Percentiles rank a stretch among this genome's conserved stretches.
These are phyloP conservation scores for Paecilomyces sp. DNA, from an alignment of 2,329 filamentous ascomycete genomes.

Conservation along the genomic window DNA sequence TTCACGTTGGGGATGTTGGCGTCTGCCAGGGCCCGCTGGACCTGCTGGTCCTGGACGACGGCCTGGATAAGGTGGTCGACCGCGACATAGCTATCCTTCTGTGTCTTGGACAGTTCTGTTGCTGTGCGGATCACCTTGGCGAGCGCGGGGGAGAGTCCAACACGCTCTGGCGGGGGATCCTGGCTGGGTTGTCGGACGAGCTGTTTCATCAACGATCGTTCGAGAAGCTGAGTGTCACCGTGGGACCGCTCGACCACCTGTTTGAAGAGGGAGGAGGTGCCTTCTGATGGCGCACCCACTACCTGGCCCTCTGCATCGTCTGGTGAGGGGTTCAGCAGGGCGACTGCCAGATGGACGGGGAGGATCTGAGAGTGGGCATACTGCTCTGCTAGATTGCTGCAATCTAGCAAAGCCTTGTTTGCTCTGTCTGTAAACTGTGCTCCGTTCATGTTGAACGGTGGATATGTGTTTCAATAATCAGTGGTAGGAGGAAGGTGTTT, in stretches of 20 bases:
- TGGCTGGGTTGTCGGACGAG: conserved; percentile 89
- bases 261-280: conserved; percentile 71
- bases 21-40: conserved; percentile 71
- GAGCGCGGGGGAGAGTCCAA: conserved; percentile 75
- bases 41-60: conserved; percentile 67
- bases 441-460: conserved; percentile 27
- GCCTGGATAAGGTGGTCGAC: conserved; percentile 90
- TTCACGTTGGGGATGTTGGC: conserved; percentile 88
- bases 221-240: conserved; percentile 83
- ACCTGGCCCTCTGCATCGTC: conserved; percentile 68
- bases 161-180: conserved; percentile 85
- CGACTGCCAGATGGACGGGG: conserved; percentile 75
- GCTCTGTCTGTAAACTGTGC: conserved; percentile 85
- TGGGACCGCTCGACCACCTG: conserved; percentile 92
- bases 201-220: conserved; percentile 82
- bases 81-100: conserved; percentile 91
- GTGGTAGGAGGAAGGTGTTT: background rate
- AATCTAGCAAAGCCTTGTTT: conserved; percentile 81
- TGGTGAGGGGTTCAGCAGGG: conserved; percentile 38
- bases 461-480: background rate
- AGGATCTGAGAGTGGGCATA: conserved; percentile 87
- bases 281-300: conserved; percentile 55
- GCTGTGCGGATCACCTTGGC: conserved; percentile 75
- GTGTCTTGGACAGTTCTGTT: conserved; percentile 87
- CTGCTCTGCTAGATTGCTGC: conserved; percentile 78